Evolutionary conservation across 2,329 filamentous ascomycete genomes (phyloP).

Genomic region (Teratosphaeria zuluensis): DNA sequence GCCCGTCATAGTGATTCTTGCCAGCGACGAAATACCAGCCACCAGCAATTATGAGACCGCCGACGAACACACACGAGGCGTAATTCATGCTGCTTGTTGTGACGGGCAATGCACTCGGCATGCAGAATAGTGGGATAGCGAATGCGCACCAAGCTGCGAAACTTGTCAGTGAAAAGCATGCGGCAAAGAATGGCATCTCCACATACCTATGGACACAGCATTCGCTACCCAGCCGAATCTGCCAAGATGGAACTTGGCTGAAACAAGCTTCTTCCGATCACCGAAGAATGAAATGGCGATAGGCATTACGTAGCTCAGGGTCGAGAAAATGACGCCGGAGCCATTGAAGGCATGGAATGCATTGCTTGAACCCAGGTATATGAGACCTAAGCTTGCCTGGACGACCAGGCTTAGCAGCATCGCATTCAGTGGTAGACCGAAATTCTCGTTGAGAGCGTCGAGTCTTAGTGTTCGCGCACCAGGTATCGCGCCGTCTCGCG

Average conservation of each 20-base stretch:
- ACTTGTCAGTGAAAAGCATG: slow-evolving; percentile 17
- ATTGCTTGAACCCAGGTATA: slow-evolving; percentile 59
- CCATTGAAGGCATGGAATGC: slow-evolving; percentile 59
- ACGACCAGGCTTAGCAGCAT: slow-evolving; percentile 63
- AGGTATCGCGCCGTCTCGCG: slow-evolving; percentile 17
- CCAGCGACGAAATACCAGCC: slow-evolving; percentile 63
- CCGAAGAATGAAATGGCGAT: slow-evolving; percentile 55
- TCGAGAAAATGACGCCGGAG: slow-evolving; percentile 53
- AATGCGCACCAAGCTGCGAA: slow-evolving; percentile 50
- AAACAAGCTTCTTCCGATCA: slow-evolving; percentile 37
- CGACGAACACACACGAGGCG: slow-evolving; percentile 64
- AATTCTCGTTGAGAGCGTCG: slow-evolving; percentile 49
- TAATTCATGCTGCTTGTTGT: slow-evolving; percentile 57
- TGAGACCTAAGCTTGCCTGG: slow-evolving; percentile 53
- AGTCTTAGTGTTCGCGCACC: slow-evolving; percentile 44
- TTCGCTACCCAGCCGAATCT: slow-evolving; percentile 52
- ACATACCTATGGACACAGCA: slow-evolving; percentile 52
- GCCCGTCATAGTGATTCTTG: slow-evolving; percentile 51
- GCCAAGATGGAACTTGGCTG: too few relatives aligned
- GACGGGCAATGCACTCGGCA: slow-evolving; percentile 54
- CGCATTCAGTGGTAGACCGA: slow-evolving; percentile 53
- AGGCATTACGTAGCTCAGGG: slow-evolving; percentile 57
- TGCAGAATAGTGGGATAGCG: slow-evolving; percentile 62
- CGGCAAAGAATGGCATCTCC: neutral
- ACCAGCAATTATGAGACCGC: slow-evolving; percentile 50